Evolutionary conservation across 176 grass and related monocot genomes (phyloP).

Genomic region (Puya raimondii): DNA sequence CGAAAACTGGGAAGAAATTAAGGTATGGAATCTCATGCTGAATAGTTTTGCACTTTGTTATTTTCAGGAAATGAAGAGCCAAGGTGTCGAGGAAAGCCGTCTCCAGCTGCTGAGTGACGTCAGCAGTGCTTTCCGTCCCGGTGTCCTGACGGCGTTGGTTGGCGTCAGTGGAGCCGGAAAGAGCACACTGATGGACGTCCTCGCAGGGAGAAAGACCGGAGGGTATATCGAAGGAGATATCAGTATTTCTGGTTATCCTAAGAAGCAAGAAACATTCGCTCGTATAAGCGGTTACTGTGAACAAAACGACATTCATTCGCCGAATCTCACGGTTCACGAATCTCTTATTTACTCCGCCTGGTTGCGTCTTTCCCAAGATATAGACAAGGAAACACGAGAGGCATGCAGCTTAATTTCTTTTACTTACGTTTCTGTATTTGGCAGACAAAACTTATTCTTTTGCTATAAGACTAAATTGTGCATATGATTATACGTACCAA

Average conservation of each 20-base stretch:
- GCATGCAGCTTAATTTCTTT: conserved; percentile 8
- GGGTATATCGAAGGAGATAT: conserved; percentile 70
- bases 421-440: too few species aligned
- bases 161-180: conserved; percentile 95
- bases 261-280: conserved; percentile 85
- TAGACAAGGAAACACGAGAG: conserved; percentile 40
- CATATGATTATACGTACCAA: too few species aligned
- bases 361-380: conserved; percentile 63
- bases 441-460: too few species aligned
- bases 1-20: too few species aligned
- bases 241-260: conserved; percentile 62
- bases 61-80: conserved; percentile 82
- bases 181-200: conserved; percentile 90
- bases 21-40: neutral
- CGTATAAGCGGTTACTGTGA: conserved; percentile 83
- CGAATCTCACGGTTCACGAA: conserved; percentile 65
- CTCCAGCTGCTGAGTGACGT: conserved; percentile 68
- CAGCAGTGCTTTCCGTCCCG: conserved; percentile 77
- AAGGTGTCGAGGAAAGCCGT: conserved; percentile 61
- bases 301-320: conserved; percentile 88
- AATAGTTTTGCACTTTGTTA: neutral
- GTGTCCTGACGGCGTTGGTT: conserved; percentile 76
- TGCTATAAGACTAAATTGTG: too few species aligned
- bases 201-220: conserved; percentile 87
- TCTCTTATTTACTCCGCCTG: conserved; percentile 78